Base-by-base conservation (phyloP, 768 basidiomycete genomes). In the Sarcomyxa edulis region DNA sequence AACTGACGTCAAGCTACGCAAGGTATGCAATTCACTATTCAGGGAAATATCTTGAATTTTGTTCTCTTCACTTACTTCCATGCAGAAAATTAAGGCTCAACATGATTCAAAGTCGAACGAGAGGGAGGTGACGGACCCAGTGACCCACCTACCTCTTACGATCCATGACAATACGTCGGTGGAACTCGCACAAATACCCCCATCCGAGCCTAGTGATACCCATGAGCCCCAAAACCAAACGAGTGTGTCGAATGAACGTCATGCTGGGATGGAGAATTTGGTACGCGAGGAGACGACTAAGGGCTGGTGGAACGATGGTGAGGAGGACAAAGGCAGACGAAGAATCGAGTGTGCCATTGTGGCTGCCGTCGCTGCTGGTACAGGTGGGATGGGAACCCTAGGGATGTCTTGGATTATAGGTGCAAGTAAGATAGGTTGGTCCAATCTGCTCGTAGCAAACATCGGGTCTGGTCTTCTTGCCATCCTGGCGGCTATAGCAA, bases 231-330 rank as follows among this genome's bases (percentile, higher is more conserved):
- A n/a, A n/a, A n/a, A n/a, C n/a, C n/a, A n/a, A n/a, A n/a, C n/a
- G n/a, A n/a, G n/a, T n/a, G n/a, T n/a, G n/a, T n/a, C n/a, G n/a
- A 53, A 53, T 18, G 37, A 35, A 6, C 45, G 44, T 7, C 58
- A 64, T 38, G 30, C 40, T 3, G 50, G 45, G 6, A 56, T 68
- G 40, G 60, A 58, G 16, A 43, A 48, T 5, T 39, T 61, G 2
- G 34, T 69, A 3, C 40, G 50, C 19, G 53, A 62, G 11, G 51
- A 59, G 29, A 51, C 56, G 28, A 43, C 52, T 26, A 45, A 53
- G 26, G 55, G 51, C 21, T 58, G 63, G 56, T 65, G 65, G 64
- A 49, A 50, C 14, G 53, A 65, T 32, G 58, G 56, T 2, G 48
- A 48, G 12, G 59, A 59, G 9, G 53, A 62, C 19, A 48, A 54